Conservation (phyloP, 2,329 filamentous ascomycete species). For the Hirsutella thompsonii region DNA sequence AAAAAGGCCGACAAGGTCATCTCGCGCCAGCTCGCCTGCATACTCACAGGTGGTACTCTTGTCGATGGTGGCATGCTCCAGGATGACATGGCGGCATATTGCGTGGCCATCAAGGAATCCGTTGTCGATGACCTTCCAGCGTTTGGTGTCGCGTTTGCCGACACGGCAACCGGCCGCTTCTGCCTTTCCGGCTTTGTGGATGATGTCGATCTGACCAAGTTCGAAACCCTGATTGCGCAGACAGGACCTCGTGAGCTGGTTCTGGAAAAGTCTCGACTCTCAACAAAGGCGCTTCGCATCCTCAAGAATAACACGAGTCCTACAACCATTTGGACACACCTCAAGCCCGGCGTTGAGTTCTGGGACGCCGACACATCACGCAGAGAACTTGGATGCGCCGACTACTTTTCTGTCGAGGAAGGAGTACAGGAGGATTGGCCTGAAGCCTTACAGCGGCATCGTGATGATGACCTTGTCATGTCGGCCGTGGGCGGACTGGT, state of each 20-base stretch:
- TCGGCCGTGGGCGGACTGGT: conserved; percentile 83
- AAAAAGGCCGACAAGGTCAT: conserved; percentile 91
- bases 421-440: conserved; percentile 59
- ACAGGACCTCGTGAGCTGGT: conserved; percentile 79
- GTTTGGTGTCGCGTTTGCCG: conserved; percentile 88
- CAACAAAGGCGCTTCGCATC: conserved; percentile 80
- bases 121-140: conserved; percentile 60
- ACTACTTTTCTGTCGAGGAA: conserved; percentile 59
- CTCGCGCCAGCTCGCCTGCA: conserved; percentile 75
- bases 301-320: conserved; percentile 91
- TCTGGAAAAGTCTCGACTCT: conserved; percentile 76
- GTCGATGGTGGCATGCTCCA: conserved; percentile 96
- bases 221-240: conserved; percentile 93
- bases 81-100: conserved; percentile 94
- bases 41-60: conserved; percentile 82
- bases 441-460: conserved; percentile 54
- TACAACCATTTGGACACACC: conserved; percentile 88
- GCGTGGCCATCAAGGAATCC: conserved; percentile 83
- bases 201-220: conserved; percentile 86
- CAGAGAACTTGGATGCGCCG: conserved; percentile 65
- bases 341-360: conserved; percentile 81
- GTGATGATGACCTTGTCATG: conserved; percentile 71
- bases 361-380: conserved; percentile 75
- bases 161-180: conserved; percentile 92
- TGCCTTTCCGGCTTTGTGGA: conserved; percentile 86